These are phyloP conservation scores for Pholiota adiposa DNA, from an alignment of 1,284 basidiomycete species.

Conservation along the genomic window DNA sequence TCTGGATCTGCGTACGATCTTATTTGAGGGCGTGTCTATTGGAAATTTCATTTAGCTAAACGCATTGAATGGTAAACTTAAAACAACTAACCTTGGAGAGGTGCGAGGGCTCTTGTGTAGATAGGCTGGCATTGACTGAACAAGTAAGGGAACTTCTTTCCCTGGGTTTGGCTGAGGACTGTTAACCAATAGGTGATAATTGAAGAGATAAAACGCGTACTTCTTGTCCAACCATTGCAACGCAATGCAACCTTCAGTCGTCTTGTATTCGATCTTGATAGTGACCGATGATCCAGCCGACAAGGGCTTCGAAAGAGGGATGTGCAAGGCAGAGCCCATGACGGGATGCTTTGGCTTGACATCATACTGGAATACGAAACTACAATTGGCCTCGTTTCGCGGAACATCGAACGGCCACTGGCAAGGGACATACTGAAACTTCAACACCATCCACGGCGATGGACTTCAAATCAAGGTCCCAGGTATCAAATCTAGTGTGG, in stretches of 20 bases:
- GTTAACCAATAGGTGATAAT: background rate
- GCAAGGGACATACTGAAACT: slow-evolving; percentile 45
- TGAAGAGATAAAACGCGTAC: slow-evolving; percentile 42
- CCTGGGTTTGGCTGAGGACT: slow-evolving; percentile 81
- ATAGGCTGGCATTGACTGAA: slow-evolving; percentile 97
- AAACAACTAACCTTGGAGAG: slow-evolving; percentile 69
- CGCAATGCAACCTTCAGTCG: slow-evolving; percentile 80
- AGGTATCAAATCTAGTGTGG: slow-evolving; percentile 73
- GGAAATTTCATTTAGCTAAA: slow-evolving; percentile 7
- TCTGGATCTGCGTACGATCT: slow-evolving; percentile 68
- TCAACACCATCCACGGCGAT: slow-evolving; percentile 59
- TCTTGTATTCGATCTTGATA: slow-evolving; percentile 74
- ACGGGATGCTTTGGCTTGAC: slow-evolving; percentile 61
- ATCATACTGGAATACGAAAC: slow-evolving; percentile 45
- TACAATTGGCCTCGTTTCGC: slow-evolving; percentile 5
- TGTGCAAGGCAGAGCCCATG: slow-evolving; percentile 72
- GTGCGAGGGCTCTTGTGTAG: slow-evolving; percentile 81
- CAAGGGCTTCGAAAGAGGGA: slow-evolving; percentile 50
- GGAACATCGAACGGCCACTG: background rate
- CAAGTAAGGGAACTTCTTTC: slow-evolving; percentile 84
- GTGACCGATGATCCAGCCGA: slow-evolving; percentile 49
- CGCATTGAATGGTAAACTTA: background rate
- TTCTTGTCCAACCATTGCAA: slow-evolving; percentile 94
- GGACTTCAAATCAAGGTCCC: slow-evolving; percentile 68
- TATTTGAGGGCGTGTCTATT: slow-evolving; percentile 72